phyloP scores from a whole-genome alignment of 345 rosid species.

The Eucalyptus tenuipes region DNA sequence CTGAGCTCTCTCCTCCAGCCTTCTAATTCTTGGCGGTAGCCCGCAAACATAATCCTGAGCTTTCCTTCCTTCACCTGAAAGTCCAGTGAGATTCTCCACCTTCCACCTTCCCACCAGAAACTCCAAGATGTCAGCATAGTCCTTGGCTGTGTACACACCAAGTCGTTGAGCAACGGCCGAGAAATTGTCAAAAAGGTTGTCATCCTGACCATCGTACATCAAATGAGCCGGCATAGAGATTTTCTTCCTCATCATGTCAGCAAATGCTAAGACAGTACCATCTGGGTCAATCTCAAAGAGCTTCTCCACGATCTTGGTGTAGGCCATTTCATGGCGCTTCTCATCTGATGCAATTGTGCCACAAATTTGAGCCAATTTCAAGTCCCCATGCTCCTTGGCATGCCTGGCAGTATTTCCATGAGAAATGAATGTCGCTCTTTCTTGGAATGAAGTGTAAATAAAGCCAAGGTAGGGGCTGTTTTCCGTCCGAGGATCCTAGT shows the following conservation, averaged over 20 bases:
- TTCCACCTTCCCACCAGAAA: constrained; percentile 83
- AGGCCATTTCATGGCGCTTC: constrained; percentile 92
- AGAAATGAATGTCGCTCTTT: constrained; percentile 90
- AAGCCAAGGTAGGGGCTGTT: constrained; percentile 88
- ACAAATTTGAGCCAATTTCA: constrained; percentile 75
- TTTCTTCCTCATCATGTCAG: constrained; percentile 97
- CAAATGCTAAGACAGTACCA: constrained; percentile 64
- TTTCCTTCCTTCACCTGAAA: constrained; percentile 63
- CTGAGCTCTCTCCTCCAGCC: constrained; percentile 81
- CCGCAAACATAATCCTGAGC: constrained; percentile 87
- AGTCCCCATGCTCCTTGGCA: constrained; percentile 77
- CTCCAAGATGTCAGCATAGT: constrained; percentile 82
- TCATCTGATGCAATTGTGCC: constrained; percentile 89
- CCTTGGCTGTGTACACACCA: constrained; percentile 77
- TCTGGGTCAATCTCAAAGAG: constrained; percentile 86
- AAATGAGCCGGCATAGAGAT: constrained; percentile 96
- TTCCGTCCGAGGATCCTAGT: constrained; percentile 74
- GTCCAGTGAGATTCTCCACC: constrained; percentile 44
- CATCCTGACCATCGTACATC: constrained; percentile 77
- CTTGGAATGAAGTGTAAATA: constrained; percentile 94
- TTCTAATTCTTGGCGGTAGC: constrained; percentile 58
- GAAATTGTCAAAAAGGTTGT: constrained; percentile 69
- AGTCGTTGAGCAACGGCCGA: constrained; percentile 89
- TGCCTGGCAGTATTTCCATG: constrained; percentile 95
- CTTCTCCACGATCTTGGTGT: constrained; percentile 83